Conservation (phyloP, 345 rosid species). For the Lepidium aucheri region DNA sequence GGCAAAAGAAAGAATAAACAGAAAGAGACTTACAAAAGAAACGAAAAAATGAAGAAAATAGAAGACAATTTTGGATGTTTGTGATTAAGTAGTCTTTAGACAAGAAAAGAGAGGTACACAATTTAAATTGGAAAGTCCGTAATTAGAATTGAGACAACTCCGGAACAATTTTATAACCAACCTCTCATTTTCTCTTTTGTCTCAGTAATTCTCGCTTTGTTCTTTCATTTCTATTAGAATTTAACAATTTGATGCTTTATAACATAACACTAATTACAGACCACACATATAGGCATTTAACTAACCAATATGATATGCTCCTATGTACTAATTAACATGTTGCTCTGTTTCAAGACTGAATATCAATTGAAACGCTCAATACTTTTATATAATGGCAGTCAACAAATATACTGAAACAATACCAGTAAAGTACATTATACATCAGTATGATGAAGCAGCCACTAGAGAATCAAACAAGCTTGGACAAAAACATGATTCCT, state of each 20-base stretch:
- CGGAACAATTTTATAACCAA: not conserved
- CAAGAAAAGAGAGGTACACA: constrained; percentile 20
- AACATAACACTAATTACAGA: not conserved
- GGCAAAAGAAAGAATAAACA: too few relatives aligned
- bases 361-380: not conserved
- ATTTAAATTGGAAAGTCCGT: not conserved
- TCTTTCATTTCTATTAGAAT: not conserved
- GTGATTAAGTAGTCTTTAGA: constrained; percentile 6
- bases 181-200: constrained; percentile 7
- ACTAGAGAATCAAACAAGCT: not conserved
- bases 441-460: not conserved
- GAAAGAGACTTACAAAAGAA: not conserved
- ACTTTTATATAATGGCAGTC: not conserved
- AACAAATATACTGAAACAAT: not conserved
- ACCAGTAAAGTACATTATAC: not conserved
- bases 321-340: not conserved
- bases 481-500: constrained; percentile 6
- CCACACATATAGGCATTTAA: not conserved
- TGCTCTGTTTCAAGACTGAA: not conserved
- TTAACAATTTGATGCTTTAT: not conserved
- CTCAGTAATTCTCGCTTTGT: constrained; percentile 5
- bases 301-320: too few relatives aligned
- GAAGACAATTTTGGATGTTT: not conserved
- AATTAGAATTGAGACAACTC: constrained; percentile 2
- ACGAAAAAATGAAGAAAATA: constrained; percentile 2